Base-by-base conservation (phyloP, 164 flowering plant genomes). In the grape (Vitis vinifera) region DNA sequence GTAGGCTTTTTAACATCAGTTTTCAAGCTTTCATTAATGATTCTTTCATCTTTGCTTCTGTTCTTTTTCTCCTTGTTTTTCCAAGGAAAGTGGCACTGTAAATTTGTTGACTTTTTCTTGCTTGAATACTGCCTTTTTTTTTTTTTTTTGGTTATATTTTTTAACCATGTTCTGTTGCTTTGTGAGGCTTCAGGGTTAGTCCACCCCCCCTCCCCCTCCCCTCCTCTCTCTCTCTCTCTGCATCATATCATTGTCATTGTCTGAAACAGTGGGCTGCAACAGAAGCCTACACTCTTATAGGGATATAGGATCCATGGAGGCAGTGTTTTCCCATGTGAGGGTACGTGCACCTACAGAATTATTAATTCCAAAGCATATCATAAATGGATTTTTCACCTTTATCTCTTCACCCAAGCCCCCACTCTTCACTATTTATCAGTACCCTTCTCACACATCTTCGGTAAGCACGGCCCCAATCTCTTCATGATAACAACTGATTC, bases 311-410 rank as follows among this genome's bases (percentile, higher is more conserved):
- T 31, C 56, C 71, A 31, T 61, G 52, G 50, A 30, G 70, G 59
- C 55, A 62, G 67, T 73, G 70, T 53, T 62, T 30, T 55, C 71
- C 76, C 76, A 73, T 73, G 76, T 73, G 76, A 56, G 66, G 60
- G 59, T 61, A 61, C 59, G 66, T 69, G 66, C 59, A 30, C 51
- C 66, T 31, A 62, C 61, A 70, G 67, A 53, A 53, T 55, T 53
- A 16, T 51, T 44, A 62, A 70, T 37, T 63, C 27, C 65, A 51
- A 37, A 37, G 62, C 13, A 37, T 23, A 48, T 68, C 71, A 17
- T 59, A 55, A 3, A 50, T 60, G 66, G 72, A 61, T 51, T 51
- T 67, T 68, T 68, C 62, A 59, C 14, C 37, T 23, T 59, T 59
- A 37, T 29, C 2, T 19, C 61, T 10, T 10, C 37, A 31, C 62